A percentile compares a stretch with the other conserved stretches of the same genome.
Evolutionary conservation across 2,329 filamentous ascomycete species (phyloP).

Genomic region (Didymella lethalis): DNA sequence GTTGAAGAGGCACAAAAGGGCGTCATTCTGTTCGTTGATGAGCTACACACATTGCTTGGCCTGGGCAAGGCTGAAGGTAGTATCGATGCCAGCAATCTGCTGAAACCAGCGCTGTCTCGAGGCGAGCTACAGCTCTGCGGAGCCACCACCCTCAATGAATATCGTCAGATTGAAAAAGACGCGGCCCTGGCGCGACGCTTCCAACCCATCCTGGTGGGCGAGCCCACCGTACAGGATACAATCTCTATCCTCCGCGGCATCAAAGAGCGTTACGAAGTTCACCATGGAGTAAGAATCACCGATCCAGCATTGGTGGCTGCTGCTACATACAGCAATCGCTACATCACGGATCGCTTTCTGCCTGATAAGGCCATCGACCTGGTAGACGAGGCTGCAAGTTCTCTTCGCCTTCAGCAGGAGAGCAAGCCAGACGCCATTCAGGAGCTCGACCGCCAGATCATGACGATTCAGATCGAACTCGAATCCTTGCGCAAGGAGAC

Average conservation of each 20-base stretch:
- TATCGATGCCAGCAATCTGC: constrained; percentile 92
- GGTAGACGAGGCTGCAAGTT: constrained; percentile 93
- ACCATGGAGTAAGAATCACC: constrained; percentile 94
- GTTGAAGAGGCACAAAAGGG: constrained; percentile 88
- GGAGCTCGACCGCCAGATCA: constrained; percentile 89
- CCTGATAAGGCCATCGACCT: constrained; percentile 98
- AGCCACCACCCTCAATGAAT: constrained; percentile 91
- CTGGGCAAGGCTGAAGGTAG: constrained; percentile 95
- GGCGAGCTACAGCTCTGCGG: constrained; percentile 95
- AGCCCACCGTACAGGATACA: constrained; percentile 89
- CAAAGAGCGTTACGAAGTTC: constrained; percentile 97
- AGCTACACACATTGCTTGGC: constrained; percentile 88
- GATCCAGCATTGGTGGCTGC: constrained; percentile 92
- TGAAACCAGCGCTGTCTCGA: constrained; percentile 91
- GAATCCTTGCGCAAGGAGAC: constrained; percentile 95
- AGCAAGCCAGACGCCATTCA: constrained; percentile 96
- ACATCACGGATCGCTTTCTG: constrained; percentile 94
- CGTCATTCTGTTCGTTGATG: constrained; percentile 94
- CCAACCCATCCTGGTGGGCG: constrained; percentile 91
- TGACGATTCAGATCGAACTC: constrained; percentile 96
- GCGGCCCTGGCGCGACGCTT: constrained; percentile 91
- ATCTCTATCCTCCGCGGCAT: constrained; percentile 96
- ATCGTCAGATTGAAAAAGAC: constrained; percentile 93
- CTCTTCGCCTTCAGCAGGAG: constrained; percentile 90
- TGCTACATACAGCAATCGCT: constrained; percentile 90